phyloP scores from a whole-genome alignment of 768 basidiomycete species.

The Candolleomyces efflorescens region DNA sequence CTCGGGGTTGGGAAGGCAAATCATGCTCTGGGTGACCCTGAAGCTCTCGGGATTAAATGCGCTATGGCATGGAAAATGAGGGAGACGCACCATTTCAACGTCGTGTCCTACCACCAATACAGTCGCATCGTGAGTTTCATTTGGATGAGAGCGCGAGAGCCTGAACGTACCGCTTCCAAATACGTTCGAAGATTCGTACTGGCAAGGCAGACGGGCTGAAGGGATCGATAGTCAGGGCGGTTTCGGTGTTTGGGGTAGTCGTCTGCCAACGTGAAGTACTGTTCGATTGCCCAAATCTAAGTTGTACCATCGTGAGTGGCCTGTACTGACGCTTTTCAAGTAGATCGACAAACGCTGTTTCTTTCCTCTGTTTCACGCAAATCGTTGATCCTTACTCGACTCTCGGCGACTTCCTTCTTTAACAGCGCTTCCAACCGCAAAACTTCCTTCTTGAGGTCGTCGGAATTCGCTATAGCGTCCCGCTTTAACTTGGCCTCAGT shows the following conservation, averaged over 20 bases:
- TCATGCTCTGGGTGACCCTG: not conserved
- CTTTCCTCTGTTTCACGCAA: not conserved
- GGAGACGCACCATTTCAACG: not conserved
- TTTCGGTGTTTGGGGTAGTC: not conserved
- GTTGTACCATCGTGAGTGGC: not conserved
- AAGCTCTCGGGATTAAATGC: not conserved
- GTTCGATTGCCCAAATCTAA: not conserved
- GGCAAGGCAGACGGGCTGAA: not conserved
- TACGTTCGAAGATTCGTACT: not conserved
- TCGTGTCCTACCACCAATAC: not conserved
- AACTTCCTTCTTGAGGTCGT: too few relatives aligned
- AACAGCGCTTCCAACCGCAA: not conserved
- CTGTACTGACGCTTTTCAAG: not conserved
- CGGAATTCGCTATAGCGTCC: too few relatives aligned
- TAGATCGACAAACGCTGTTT: not conserved
- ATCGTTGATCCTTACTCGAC: not conserved
- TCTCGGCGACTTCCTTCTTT: not conserved
- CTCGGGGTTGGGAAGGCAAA: not conserved
- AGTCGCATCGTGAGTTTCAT: not conserved
- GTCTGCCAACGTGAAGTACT: not conserved
- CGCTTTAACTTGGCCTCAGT: not conserved
- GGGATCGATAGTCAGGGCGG: not conserved
- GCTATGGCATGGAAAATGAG: not conserved
- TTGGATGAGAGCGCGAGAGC: too few relatives aligned
- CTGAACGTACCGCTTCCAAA: not conserved